Conservation (phyloP, 179 eudicot genomes). For the Drosera spatulata region DNA sequence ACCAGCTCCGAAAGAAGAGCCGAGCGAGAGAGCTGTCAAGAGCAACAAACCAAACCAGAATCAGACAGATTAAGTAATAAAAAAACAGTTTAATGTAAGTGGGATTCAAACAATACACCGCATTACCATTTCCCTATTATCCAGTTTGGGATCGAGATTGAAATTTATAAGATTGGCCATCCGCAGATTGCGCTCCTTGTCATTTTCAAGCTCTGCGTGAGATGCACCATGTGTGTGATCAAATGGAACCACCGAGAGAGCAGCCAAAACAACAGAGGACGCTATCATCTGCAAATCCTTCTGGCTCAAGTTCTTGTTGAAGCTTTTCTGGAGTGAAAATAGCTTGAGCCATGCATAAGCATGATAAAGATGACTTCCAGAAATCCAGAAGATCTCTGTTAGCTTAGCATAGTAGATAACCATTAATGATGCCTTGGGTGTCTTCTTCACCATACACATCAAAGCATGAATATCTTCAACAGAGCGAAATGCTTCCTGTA, state of each 20-base stretch:
- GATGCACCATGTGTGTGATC: constrained; percentile 63
- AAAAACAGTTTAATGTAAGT: neutral
- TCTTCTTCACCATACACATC: constrained; percentile 83
- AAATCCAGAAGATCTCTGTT: constrained; percentile 79
- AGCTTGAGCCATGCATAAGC: constrained; percentile 97
- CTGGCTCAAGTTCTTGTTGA: constrained; percentile 76
- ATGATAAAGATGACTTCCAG: constrained; percentile 77
- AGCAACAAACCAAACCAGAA: constrained; percentile 3
- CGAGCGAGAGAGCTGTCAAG: constrained; percentile 70
- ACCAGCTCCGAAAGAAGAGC: constrained; percentile 73
- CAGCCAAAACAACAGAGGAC: constrained; percentile 83
- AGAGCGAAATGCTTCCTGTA: constrained; percentile 92
- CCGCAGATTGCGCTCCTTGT: constrained; percentile 66
- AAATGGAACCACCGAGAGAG: constrained; percentile 73
- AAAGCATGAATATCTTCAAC: constrained; percentile 91
- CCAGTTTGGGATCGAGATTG: constrained; percentile 64
- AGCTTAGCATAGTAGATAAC: constrained; percentile 85
- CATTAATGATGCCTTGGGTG: constrained; percentile 76
- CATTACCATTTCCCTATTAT: constrained; percentile 79
- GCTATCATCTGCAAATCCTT: constrained; percentile 92
- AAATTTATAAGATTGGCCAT: constrained; percentile 83
- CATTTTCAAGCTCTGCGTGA: constrained; percentile 77
- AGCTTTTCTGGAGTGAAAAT: constrained; percentile 74
- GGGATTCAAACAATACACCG: constrained; percentile 1
- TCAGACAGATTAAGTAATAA: constrained; percentile 1